phyloP scores from a whole-genome alignment of 2,329 filamentous ascomycete genomes.

The Coniochaeta sp. region DNA sequence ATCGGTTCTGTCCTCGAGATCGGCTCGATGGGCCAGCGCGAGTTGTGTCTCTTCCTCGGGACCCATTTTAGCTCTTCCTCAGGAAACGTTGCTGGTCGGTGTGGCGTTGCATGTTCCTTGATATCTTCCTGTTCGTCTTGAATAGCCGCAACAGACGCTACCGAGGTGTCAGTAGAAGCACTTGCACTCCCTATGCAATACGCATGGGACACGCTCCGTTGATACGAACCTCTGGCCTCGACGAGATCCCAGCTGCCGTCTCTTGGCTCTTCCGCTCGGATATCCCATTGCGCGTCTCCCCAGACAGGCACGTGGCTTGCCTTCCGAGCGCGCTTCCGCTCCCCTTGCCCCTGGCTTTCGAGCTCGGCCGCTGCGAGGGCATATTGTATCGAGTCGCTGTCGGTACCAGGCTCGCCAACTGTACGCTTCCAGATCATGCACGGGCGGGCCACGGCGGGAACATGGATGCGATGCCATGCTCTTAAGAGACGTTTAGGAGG shows the following conservation, averaged over 20 bases:
- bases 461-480: slow-evolving; percentile 24
- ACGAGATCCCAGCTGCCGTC: slow-evolving; percentile 12
- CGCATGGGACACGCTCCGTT: neutral
- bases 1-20: slow-evolving; percentile 4
- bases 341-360: slow-evolving; percentile 19
- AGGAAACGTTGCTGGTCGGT: slow-evolving; percentile 9
- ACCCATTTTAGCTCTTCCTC: slow-evolving; percentile 15
- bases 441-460: slow-evolving; percentile 10
- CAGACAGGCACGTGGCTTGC: slow-evolving; percentile 22
- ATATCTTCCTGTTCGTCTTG: neutral
- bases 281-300: slow-evolving; percentile 21
- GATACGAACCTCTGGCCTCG: slow-evolving; percentile 16
- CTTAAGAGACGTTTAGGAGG: slow-evolving; percentile 8
- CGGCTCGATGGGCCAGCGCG: slow-evolving; percentile 20
- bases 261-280: slow-evolving; percentile 2
- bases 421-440: slow-evolving; percentile 22
- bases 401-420: slow-evolving; percentile 2
- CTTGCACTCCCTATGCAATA: neutral
- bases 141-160: neutral
- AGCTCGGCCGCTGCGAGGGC: slow-evolving; percentile 20
- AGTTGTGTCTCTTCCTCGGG: slow-evolving; percentile 23
- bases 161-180: neutral
- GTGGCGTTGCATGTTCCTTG: neutral
- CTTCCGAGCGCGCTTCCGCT: slow-evolving; percentile 26
- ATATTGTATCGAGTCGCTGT: slow-evolving; percentile 7